phyloP scores from a whole-genome alignment of 768 basidiomycete genomes.

The Pleurotus pulmonarius region DNA sequence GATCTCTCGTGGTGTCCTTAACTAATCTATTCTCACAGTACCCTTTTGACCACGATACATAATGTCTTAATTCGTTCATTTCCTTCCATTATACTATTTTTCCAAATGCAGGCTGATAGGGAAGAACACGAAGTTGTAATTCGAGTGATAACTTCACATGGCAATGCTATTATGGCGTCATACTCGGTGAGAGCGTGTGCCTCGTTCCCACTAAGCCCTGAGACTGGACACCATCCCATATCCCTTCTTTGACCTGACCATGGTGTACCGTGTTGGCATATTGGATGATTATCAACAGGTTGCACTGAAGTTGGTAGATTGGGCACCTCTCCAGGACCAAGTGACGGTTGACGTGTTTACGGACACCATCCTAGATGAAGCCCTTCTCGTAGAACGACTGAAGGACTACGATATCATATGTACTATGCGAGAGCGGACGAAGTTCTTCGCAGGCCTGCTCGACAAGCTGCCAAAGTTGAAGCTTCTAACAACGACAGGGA shows the following conservation, averaged over 20 bases:
- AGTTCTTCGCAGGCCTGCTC: slow-evolving; percentile 45
- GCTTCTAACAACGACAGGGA: slow-evolving; percentile 57
- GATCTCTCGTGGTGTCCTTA: slow-evolving; percentile 1
- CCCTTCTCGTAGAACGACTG: slow-evolving; percentile 44
- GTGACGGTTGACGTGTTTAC: slow-evolving; percentile 42
- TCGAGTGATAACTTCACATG: background rate
- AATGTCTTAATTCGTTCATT: slow-evolving; percentile 22
- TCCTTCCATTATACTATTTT: slow-evolving; percentile 7
- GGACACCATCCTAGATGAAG: slow-evolving; percentile 51
- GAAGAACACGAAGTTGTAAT: too few species aligned
- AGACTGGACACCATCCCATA: too few species aligned
- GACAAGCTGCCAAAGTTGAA: slow-evolving; percentile 56
- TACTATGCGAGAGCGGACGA: slow-evolving; percentile 67
- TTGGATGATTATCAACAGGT: slow-evolving; percentile 61
- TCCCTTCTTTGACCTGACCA: background rate
- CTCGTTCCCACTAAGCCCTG: too few species aligned
- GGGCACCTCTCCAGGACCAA: slow-evolving; percentile 39
- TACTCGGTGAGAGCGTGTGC: too few species aligned
- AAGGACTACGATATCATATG: slow-evolving; percentile 53
- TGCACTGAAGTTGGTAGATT: slow-evolving; percentile 49
- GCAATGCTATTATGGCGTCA: background rate
- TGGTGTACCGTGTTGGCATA: slow-evolving; percentile 40
- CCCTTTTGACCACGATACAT: slow-evolving; percentile 65
- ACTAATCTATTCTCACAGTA: slow-evolving; percentile 46
- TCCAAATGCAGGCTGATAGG: background rate